Evolutionary conservation across 225 moss, liverwort and hornwort species (phyloP).

Genomic region (Sphagnum tenellum): DNA sequence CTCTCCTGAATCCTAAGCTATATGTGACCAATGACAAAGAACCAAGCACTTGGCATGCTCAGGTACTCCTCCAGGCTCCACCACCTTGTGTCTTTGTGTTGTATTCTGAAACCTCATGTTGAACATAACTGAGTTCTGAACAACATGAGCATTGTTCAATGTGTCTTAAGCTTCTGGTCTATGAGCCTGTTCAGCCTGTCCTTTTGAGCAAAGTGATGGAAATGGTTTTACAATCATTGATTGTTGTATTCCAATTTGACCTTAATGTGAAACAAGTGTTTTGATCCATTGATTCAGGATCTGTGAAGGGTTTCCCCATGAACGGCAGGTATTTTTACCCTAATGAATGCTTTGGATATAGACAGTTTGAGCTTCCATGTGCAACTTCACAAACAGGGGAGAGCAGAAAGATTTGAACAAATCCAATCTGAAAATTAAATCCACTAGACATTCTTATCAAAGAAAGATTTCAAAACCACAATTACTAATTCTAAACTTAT

Average conservation of each 20-base stretch:
- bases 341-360: background rate
- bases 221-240: background rate
- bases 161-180: too few relatives aligned
- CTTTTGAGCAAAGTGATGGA: too few relatives aligned
- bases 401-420: too few relatives aligned
- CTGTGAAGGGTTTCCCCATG: conserved; percentile 63
- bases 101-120: background rate
- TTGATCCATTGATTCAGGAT: conserved; percentile 86
- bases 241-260: background rate
- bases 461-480: too few relatives aligned
- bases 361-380: background rate
- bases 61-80: conserved; percentile 25
- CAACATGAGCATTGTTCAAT: too few relatives aligned
- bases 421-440: too few relatives aligned
- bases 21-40: conserved; percentile 64
- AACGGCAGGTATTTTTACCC: conserved; percentile 21
- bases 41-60: conserved; percentile 60
- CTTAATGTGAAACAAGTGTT: conserved; percentile 36
- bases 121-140: background rate
- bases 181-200: too few relatives aligned
- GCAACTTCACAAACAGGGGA: background rate
- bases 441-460: too few relatives aligned
- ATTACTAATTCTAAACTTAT: too few relatives aligned
- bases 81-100: background rate
- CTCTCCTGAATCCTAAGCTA: conserved; percentile 34